Conservation (phyloP, 805 yeast species). For the Lachancea lanzarotensis region DNA sequence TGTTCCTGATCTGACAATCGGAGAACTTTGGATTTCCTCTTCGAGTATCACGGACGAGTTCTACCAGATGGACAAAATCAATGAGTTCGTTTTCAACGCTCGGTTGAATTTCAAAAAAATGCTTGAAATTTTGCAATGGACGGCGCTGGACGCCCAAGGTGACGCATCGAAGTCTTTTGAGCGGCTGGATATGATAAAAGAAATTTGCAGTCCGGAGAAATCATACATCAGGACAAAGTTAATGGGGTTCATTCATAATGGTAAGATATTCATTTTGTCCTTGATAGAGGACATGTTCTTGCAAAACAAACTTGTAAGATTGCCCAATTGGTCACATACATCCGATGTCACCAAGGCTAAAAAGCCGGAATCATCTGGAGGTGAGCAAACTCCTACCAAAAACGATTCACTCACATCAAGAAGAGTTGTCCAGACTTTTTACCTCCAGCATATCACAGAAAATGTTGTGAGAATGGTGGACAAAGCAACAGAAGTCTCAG, state of each 20-base stretch:
- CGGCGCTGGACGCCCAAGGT: background rate
- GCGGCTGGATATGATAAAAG: constrained; percentile 24
- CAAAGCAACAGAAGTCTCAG: constrained; percentile 81
- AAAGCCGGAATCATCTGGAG: constrained; percentile 1
- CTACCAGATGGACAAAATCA: constrained; percentile 31
- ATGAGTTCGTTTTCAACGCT: constrained; percentile 33
- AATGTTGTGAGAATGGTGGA: constrained; percentile 77
- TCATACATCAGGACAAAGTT: constrained; percentile 80
- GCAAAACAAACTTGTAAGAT: constrained; percentile 40
- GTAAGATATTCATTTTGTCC: constrained; percentile 83
- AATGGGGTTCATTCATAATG: constrained; percentile 80
- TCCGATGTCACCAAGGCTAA: constrained; percentile 24
- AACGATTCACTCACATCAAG: constrained; percentile 7
- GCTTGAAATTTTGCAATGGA: constrained; percentile 12
- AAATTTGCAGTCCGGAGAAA: constrained; percentile 23
- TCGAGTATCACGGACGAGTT: constrained; percentile 66
- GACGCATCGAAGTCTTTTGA: constrained; percentile 13
- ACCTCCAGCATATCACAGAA: constrained; percentile 79
- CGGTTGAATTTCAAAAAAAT: constrained; percentile 28
- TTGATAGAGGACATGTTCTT: constrained; percentile 86
- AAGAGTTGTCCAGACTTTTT: constrained; percentile 44
- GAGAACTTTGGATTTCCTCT: constrained; percentile 97
- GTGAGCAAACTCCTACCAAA: background rate
- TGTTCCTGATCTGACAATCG: constrained; percentile 72
- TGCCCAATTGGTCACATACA: constrained; percentile 34